A percentile compares a stretch with the other conserved stretches of the same genome.
Conservation (phyloP, 2,329 filamentous ascomycete species). For the Apiospora sp. region DNA sequence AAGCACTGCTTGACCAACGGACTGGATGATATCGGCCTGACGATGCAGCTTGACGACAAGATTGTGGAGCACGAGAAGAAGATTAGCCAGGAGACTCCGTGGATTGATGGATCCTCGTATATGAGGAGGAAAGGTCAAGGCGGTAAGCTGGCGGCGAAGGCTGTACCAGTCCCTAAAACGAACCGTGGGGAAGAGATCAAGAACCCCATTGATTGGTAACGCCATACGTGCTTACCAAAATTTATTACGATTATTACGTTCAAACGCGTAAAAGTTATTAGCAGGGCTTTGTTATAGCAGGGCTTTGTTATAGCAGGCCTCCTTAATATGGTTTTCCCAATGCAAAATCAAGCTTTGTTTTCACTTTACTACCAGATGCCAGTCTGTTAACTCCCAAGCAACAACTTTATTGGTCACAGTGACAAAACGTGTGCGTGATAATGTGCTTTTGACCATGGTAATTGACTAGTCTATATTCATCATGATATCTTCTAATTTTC, state of each 20-base stretch:
- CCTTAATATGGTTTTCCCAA: constrained; percentile 4
- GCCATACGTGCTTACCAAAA: neutral
- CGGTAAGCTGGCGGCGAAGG: constrained; percentile 64
- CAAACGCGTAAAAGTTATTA: neutral
- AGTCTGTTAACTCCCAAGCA: neutral
- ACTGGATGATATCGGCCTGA: constrained; percentile 93
- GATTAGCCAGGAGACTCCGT: constrained; percentile 81
- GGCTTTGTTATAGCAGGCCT: neutral
- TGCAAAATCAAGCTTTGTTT: neutral
- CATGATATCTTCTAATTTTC: neutral
- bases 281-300: neutral
- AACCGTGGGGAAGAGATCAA: constrained; percentile 85
- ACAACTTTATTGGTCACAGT: neutral
- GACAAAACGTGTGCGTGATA: neutral
- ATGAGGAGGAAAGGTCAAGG: constrained; percentile 66
- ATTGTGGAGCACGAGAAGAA: constrained; percentile 83
- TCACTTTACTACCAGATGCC: neutral
- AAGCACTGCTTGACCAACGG: constrained; percentile 95
- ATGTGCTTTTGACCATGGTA: no score
- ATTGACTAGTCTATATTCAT: no score
- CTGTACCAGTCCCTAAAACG: constrained; percentile 81
- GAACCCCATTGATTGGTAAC: constrained; percentile 89
- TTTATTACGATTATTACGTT: constrained; percentile 13
- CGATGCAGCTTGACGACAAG: constrained; percentile 90
- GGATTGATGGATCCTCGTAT: constrained; percentile 89